Conservation (phyloP, 1,284 basidiomycete genomes). For the Trametes versicolor region DNA sequence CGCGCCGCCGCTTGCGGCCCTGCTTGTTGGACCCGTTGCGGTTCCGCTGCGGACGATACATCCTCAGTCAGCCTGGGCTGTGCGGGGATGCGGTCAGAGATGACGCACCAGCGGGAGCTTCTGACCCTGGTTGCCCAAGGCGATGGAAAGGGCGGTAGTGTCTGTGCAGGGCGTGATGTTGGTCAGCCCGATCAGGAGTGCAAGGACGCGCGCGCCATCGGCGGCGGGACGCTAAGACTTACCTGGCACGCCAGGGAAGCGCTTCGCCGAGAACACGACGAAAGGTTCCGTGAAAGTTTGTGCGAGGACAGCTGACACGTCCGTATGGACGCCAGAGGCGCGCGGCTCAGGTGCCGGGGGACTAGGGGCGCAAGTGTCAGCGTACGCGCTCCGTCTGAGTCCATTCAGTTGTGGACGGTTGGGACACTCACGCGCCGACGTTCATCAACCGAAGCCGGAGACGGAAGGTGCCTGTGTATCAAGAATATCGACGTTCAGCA, state of each 20-base stretch:
- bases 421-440: conserved; percentile 77
- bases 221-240: conserved; percentile 40
- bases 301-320: conserved; percentile 78
- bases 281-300: conserved; percentile 89
- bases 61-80: conserved; percentile 26
- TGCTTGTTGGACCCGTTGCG: conserved; percentile 68
- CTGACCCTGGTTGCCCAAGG: conserved; percentile 92
- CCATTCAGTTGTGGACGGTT: conserved; percentile 29
- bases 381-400: conserved; percentile 22
- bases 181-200: conserved; percentile 18
- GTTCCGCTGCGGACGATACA: conserved; percentile 61
- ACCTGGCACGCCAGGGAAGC: conserved; percentile 94
- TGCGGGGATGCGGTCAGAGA: conserved; percentile 15
- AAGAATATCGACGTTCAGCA: conserved; percentile 30
- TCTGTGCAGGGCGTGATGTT: conserved; percentile 53
- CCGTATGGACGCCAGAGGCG: conserved; percentile 68
- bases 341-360: conserved; percentile 78
- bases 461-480: conserved; percentile 70
- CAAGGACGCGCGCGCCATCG: conserved; percentile 19
- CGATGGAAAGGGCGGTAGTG: conserved; percentile 89
- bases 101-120: conserved; percentile 83
- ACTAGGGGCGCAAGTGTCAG: conserved; percentile 50
- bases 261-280: conserved; percentile 91
- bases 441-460: conserved; percentile 86
- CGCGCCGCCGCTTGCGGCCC: conserved; percentile 56